Conservation (phyloP, 768 basidiomycete genomes). For the Termitomyces eurrhizus region DNA sequence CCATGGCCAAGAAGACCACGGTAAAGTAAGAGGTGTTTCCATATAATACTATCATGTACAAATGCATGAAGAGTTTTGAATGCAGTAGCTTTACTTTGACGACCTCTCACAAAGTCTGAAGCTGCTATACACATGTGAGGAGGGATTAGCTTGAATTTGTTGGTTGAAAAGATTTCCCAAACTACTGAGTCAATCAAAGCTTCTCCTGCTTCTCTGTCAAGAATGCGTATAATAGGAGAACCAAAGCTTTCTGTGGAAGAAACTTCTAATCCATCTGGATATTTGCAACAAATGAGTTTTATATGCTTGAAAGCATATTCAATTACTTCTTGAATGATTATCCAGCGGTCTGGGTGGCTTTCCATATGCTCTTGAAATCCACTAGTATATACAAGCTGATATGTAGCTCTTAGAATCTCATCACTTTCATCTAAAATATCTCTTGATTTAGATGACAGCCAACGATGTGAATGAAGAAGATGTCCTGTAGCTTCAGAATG, state of each 20-base stretch:
- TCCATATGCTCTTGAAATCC: constrained; percentile 35
- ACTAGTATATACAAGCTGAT: constrained; percentile 46
- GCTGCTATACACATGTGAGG: constrained; percentile 10
- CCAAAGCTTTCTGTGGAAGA: not conserved
- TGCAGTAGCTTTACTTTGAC: not conserved
- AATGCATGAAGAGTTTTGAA: not conserved
- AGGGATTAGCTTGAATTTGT: constrained; percentile 18
- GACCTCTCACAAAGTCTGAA: constrained; percentile 22
- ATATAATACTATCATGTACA: not conserved
- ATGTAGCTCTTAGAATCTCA: constrained; percentile 42
- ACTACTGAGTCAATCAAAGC: constrained; percentile 14
- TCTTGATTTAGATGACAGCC: constrained; percentile 24
- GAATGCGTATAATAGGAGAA: constrained; percentile 17
- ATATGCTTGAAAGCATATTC: constrained; percentile 22
- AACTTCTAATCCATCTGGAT: constrained; percentile 20
- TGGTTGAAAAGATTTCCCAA: constrained; percentile 17
- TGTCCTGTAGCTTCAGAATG: constrained; percentile 7
- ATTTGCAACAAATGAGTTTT: constrained; percentile 5
- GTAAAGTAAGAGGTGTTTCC: not conserved
- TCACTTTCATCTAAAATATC: constrained; percentile 47
- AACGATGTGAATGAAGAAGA: constrained; percentile 24
- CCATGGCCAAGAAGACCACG: not conserved
- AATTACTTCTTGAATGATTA: constrained; percentile 33
- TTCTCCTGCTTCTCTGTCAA: constrained; percentile 14
- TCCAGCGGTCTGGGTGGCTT: constrained; percentile 40